A percentile compares a stretch with the other conserved stretches of the same genome.
phyloP scores from a whole-genome alignment of 192 early-diverging fungal species.

The Gonapodya prolifera region DNA sequence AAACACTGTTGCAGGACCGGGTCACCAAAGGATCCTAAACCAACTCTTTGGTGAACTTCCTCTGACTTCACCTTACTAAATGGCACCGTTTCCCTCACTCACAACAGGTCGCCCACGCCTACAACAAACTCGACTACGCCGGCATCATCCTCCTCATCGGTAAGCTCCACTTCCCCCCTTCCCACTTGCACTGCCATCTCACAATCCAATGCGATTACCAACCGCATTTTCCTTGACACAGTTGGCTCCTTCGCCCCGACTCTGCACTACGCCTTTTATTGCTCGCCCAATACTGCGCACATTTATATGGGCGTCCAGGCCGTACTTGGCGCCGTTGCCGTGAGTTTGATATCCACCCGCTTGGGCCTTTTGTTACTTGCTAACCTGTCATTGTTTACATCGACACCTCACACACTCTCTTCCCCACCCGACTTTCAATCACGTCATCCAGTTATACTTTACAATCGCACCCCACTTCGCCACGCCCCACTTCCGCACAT shows the following conservation, averaged over 20 bases:
- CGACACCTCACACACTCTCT: not conserved
- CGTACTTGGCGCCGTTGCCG: conserved; percentile 49
- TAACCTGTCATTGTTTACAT: not conserved
- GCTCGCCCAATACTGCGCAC: conserved; percentile 32
- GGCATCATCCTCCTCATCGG: conserved; percentile 77
- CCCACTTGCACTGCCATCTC: not conserved
- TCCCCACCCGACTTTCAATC: not conserved
- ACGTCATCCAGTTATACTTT: conserved; percentile 24
- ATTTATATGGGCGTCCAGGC: conserved; percentile 47
- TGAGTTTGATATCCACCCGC: conserved; percentile 15
- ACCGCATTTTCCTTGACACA: too few species aligned
- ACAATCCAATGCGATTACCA: too few species aligned
- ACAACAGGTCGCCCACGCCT: conserved; percentile 38
- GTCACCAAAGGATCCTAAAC: too few species aligned
- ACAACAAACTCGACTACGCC: conserved; percentile 88
- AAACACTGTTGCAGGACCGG: too few species aligned
- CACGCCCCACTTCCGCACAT: conserved; percentile 59
- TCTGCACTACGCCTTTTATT: conserved; percentile 45
- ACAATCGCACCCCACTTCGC: conserved; percentile 51
- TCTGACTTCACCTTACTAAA: too few species aligned
- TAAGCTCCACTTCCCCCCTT: too few species aligned
- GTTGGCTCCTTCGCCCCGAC: conserved; percentile 30
- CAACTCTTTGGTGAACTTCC: too few species aligned
- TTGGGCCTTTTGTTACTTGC: not conserved
- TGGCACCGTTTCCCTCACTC: not conserved